phyloP scores from a whole-genome alignment of 495 filamentous ascomycete genomes.

The Hyaloscypha hepaticicola region DNA sequence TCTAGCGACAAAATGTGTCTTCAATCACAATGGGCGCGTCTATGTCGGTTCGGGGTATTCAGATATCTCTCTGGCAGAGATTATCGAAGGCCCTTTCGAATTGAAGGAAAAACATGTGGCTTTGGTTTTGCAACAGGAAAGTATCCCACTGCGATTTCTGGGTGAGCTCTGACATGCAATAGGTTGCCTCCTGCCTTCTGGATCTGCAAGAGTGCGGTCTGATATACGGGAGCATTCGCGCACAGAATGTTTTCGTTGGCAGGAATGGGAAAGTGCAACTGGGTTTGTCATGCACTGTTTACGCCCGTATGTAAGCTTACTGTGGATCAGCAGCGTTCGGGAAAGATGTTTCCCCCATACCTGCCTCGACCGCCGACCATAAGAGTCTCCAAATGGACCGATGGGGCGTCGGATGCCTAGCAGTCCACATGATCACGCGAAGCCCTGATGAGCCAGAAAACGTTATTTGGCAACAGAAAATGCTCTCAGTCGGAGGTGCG shows the following conservation, averaged over 20 bases:
- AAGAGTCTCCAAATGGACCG: background rate
- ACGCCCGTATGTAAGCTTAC: too few relatives aligned
- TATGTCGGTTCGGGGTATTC: background rate
- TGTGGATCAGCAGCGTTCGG: too few relatives aligned
- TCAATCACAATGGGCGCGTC: background rate
- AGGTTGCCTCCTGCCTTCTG: too few relatives aligned
- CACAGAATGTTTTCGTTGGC: background rate
- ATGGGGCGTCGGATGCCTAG: background rate
- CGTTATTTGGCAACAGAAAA: background rate
- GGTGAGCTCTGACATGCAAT: too few relatives aligned
- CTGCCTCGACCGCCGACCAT: too few relatives aligned
- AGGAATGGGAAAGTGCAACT: background rate
- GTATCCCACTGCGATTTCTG: too few relatives aligned
- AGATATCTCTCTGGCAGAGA: conserved; percentile 1
- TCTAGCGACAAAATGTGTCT: background rate
- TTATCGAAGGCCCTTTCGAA: background rate
- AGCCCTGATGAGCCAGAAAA: background rate
- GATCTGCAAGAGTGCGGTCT: too few relatives aligned
- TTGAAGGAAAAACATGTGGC: background rate
- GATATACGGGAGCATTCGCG: background rate
- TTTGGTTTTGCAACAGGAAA: background rate
- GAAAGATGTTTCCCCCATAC: too few relatives aligned
- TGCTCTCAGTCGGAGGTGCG: background rate
- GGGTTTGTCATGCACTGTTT: background rate
- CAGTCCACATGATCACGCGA: background rate